These are phyloP conservation scores for Aegilops sharonensis DNA, from an alignment of 176 grass and related monocot genomes.

Conservation along the genomic window DNA sequence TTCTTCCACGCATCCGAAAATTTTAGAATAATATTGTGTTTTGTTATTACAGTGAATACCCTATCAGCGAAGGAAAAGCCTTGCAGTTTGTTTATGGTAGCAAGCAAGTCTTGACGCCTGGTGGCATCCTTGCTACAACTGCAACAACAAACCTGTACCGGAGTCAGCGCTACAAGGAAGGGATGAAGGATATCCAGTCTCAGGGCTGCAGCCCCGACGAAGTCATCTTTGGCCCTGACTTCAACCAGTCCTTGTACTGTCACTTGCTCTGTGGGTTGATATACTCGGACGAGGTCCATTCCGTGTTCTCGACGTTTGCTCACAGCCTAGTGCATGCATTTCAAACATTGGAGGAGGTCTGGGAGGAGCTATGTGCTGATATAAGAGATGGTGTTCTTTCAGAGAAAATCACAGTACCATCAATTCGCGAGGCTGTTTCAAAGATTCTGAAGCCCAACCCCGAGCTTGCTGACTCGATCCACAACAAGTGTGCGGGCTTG, in stretches of 20 bases:
- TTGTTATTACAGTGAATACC: slow-evolving; percentile 61
- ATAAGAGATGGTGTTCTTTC: slow-evolving; percentile 88
- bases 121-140: slow-evolving; percentile 73
- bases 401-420: slow-evolving; percentile 56
- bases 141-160: slow-evolving; percentile 88
- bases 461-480: slow-evolving; percentile 66
- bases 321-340: slow-evolving; percentile 37
- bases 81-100: slow-evolving; percentile 92
- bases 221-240: slow-evolving; percentile 81
- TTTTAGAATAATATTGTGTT: neutral
- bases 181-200: slow-evolving; percentile 76
- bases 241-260: slow-evolving; percentile 84
- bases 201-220: slow-evolving; percentile 76
- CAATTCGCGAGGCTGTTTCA: slow-evolving; percentile 67
- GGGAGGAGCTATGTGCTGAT: slow-evolving; percentile 76
- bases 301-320: no score
- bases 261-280: slow-evolving; percentile 65
- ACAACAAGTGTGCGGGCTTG: slow-evolving; percentile 55
- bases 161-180: slow-evolving; percentile 59
- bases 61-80: slow-evolving; percentile 79
- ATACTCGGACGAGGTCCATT: no score
- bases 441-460: slow-evolving; percentile 82
- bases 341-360: slow-evolving; percentile 76
- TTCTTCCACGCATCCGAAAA: neutral
- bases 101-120: slow-evolving; percentile 72